phyloP scores from a whole-genome alignment of 2,329 filamentous ascomycete species.

The Hawksworthiomyces lignivorus region DNA sequence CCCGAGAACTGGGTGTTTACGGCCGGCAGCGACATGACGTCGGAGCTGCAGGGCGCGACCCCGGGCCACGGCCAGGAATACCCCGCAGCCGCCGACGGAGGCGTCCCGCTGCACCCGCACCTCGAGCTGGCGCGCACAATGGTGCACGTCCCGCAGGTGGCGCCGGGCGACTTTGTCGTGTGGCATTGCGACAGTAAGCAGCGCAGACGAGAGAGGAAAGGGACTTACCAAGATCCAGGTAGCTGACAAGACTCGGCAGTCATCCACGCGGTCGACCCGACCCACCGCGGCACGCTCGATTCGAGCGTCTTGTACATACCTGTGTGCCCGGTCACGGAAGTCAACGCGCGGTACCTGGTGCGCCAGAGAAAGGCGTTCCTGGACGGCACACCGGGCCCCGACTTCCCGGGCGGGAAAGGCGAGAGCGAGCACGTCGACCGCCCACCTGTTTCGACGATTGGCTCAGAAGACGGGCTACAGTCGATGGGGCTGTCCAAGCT shows the following conservation, averaged over 20 bases:
- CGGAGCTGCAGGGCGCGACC: slow-evolving; percentile 56
- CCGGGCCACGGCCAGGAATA: slow-evolving; percentile 65
- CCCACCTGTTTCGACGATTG: slow-evolving; percentile 31
- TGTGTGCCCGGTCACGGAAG: slow-evolving; percentile 69
- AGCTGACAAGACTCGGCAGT: slow-evolving; percentile 21
- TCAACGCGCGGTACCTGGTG: slow-evolving; percentile 63
- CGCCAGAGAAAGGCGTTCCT: slow-evolving; percentile 66
- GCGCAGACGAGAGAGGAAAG: slow-evolving; percentile 8
- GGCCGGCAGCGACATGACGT: slow-evolving; percentile 16
- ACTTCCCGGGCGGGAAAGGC: slow-evolving; percentile 65
- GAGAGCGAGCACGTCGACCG: slow-evolving; percentile 48
- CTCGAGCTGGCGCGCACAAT: slow-evolving; percentile 59
- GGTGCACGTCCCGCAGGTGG: slow-evolving; percentile 62
- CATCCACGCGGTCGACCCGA: slow-evolving; percentile 77
- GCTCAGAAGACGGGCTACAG: slow-evolving; percentile 28
- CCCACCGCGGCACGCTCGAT: slow-evolving; percentile 63
- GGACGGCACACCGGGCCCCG: slow-evolving; percentile 57
- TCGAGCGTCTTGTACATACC: slow-evolving; percentile 87
- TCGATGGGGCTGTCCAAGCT: slow-evolving; percentile 40
- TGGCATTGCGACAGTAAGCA: slow-evolving; percentile 75
- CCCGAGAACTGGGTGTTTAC: slow-evolving; percentile 28
- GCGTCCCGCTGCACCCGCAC: slow-evolving; percentile 55
- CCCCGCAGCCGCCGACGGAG: slow-evolving; percentile 32
- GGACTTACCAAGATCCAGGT: neutral
- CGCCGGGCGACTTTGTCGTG: slow-evolving; percentile 67